Percentiles rank a stretch among this genome's conserved stretches.
Evolutionary conservation across 2,329 filamentous ascomycete genomes (phyloP).

Genomic region (Aspergillus spinulosporus): DNA sequence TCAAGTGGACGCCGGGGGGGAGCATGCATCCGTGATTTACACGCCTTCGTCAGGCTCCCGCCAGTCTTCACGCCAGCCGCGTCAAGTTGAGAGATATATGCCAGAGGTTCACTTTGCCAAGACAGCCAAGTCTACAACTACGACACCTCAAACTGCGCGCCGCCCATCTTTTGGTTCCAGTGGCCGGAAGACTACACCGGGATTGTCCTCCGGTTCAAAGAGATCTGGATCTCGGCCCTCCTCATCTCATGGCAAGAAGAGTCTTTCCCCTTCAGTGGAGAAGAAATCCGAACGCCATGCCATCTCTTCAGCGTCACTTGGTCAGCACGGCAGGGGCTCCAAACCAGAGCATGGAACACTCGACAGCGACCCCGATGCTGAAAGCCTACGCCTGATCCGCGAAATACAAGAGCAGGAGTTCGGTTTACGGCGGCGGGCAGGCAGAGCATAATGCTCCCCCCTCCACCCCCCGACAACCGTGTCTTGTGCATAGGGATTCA

Average conservation of each 20-base stretch:
- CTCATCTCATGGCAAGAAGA: slow-evolving; percentile 42
- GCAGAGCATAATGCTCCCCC: slow-evolving; percentile 18
- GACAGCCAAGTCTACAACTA: slow-evolving; percentile 26
- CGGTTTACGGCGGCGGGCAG: slow-evolving; percentile 41
- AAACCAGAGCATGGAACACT: slow-evolving; percentile 29
- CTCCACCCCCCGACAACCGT: neutral
- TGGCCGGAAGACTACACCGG: slow-evolving; percentile 31
- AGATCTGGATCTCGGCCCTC: slow-evolving; percentile 39
- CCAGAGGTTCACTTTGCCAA: slow-evolving; percentile 35
- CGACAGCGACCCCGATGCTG: slow-evolving; percentile 41
- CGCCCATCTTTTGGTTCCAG: slow-evolving; percentile 25
- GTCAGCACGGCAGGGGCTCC: slow-evolving; percentile 29
- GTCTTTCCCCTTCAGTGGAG: slow-evolving; percentile 34
- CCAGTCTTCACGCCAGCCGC: slow-evolving; percentile 48
- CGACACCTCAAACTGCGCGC: slow-evolving; percentile 26
- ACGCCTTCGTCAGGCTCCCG: slow-evolving; percentile 45
- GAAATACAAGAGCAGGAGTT: slow-evolving; percentile 50
- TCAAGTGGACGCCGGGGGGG: slow-evolving; percentile 34
- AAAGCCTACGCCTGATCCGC: slow-evolving; percentile 47
- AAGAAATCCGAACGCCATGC: slow-evolving; percentile 38
- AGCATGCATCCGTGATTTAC: slow-evolving; percentile 30
- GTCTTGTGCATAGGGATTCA: neutral
- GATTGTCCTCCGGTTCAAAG: slow-evolving; percentile 29
- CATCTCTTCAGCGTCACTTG: slow-evolving; percentile 29
- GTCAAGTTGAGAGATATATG: slow-evolving; percentile 42